Evolutionary conservation across 352 stramenopile genomes (phyloP).

Genomic region (Blastocystis sp.): DNA sequence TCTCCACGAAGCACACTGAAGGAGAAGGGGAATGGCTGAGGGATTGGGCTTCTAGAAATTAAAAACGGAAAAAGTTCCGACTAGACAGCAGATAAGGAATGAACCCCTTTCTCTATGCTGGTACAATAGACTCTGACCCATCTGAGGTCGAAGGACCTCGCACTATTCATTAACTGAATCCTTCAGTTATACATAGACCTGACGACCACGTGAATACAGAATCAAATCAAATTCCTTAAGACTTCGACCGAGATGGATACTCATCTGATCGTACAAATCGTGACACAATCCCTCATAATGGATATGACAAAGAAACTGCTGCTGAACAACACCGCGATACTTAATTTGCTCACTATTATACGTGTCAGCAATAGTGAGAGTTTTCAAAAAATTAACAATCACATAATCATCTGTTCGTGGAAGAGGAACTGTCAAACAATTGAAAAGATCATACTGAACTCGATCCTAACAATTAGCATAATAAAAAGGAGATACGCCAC

Average conservation of each 20-base stretch:
- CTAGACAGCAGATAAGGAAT: background rate
- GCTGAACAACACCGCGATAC: background rate
- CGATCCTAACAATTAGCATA: background rate
- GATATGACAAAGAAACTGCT: background rate
- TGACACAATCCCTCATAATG: background rate
- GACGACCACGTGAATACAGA: background rate
- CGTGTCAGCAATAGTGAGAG: background rate
- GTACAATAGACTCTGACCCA: background rate
- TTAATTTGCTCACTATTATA: background rate
- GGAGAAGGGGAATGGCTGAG: background rate
- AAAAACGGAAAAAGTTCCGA: background rate
- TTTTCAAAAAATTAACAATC: conserved; percentile 1
- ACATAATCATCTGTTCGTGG: background rate
- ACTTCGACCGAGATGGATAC: background rate
- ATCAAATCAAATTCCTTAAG: background rate
- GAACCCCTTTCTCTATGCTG: background rate
- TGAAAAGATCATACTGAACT: background rate
- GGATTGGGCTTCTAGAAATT: background rate
- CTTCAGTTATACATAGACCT: background rate
- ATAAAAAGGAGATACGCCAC: background rate
- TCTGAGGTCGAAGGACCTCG: background rate
- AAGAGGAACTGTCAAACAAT: background rate
- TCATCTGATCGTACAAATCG: conserved; percentile 19
- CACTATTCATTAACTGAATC: background rate
- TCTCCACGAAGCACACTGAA: background rate